Conservation (phyloP, 2,329 filamentous ascomycete genomes). For the Sporothrix euskadiensis region DNA sequence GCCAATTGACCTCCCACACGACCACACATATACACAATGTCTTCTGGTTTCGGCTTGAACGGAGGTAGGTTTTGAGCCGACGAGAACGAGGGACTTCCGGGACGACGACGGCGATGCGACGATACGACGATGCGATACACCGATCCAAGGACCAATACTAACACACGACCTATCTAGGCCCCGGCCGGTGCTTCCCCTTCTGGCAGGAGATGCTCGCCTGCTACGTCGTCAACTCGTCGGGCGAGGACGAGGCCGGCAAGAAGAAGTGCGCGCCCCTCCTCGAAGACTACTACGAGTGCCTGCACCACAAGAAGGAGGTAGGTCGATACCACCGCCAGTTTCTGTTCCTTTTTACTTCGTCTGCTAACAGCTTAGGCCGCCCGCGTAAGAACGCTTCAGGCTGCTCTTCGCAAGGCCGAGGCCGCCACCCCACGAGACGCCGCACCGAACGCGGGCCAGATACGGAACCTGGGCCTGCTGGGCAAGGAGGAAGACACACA, state of each 20-base stretch:
- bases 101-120: not conserved
- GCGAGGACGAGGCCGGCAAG: slow-evolving; percentile 77
- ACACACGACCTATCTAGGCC: slow-evolving; percentile 46
- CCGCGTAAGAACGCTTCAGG: slow-evolving; percentile 75
- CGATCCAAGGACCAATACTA: slow-evolving; percentile 15
- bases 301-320: slow-evolving; percentile 99
- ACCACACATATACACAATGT: slow-evolving; percentile 52
- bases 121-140: not conserved
- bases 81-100: not conserved
- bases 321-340: slow-evolving; percentile 27
- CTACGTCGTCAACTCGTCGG: slow-evolving; percentile 89
- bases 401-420: slow-evolving; percentile 79
- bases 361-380: slow-evolving; percentile 59
- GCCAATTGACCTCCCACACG: not conserved
- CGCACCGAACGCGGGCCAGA: slow-evolving; percentile 78
- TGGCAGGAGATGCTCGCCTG: slow-evolving; percentile 99
- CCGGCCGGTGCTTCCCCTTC: slow-evolving; percentile 91
- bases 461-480: slow-evolving; percentile 81
- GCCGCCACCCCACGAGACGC: slow-evolving; percentile 74
- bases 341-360: not conserved
- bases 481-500: slow-evolving; percentile 80
- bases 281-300: slow-evolving; percentile 98
- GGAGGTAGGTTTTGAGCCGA: slow-evolving; percentile 61
- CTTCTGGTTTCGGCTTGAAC: slow-evolving; percentile 79
- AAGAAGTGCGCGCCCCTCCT: slow-evolving; percentile 81